Evolutionary conservation across 2,329 filamentous ascomycete genomes (phyloP).

Genomic region (Fusarium nygamai): DNA sequence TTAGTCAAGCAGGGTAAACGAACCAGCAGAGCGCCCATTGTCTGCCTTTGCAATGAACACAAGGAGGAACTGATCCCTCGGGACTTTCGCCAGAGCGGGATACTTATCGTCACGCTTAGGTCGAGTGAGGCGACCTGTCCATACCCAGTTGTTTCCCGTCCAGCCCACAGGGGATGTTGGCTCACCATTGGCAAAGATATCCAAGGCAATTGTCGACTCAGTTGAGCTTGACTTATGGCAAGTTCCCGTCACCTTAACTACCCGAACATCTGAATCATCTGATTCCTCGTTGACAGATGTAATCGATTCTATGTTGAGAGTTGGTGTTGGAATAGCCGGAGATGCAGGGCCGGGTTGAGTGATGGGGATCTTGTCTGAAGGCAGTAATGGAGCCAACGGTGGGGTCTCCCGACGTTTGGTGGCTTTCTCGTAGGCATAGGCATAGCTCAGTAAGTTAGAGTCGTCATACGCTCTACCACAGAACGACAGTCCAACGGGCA

Average conservation of each 20-base stretch:
- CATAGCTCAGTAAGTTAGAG: slow-evolving; percentile 39
- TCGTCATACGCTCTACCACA: slow-evolving; percentile 60
- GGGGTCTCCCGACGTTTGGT: not conserved
- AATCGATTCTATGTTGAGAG: not conserved
- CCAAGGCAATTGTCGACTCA: rapidly evolving
- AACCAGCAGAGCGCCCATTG: not conserved
- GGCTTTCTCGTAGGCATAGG: slow-evolving; percentile 29
- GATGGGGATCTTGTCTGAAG: not conserved
- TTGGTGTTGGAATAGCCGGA: not conserved
- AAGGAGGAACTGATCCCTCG: not conserved
- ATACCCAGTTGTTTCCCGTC: not conserved
- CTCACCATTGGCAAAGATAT: not conserved
- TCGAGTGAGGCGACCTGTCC: not conserved
- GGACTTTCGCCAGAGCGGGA: not conserved
- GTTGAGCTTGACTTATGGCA: rapidly evolving
- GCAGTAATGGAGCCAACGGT: not conserved
- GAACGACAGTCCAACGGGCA: slow-evolving; percentile 65
- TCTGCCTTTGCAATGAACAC: not conserved
- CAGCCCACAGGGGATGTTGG: not conserved
- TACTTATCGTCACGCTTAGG: not conserved
- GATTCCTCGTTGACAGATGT: not conserved
- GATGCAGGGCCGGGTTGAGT: rapidly evolving
- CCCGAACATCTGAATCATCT: rapidly evolving
- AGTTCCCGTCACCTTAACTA: not conserved
- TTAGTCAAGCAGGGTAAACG: not conserved